Evolutionary conservation across 2,329 filamentous ascomycete species (phyloP).

Genomic region (Metarhizium sp.): DNA sequence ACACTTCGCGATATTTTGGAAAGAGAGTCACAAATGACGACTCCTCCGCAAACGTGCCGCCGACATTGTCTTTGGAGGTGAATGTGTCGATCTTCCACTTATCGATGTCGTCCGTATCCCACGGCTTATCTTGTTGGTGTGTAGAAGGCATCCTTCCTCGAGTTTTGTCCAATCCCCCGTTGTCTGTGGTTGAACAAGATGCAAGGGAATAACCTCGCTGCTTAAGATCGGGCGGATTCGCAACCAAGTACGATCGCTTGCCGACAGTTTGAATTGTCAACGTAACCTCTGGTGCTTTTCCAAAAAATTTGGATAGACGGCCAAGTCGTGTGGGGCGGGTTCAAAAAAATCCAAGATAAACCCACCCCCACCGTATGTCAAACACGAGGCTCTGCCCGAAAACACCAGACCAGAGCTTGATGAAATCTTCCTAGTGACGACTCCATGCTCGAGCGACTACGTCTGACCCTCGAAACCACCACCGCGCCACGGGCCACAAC

Average conservation of each 20-base stretch:
- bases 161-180: not conserved
- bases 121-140: constrained; percentile 82
- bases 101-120: constrained; percentile 95
- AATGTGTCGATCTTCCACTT: constrained; percentile 93
- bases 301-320: constrained; percentile 1
- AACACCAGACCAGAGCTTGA: not conserved
- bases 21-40: constrained; percentile 83
- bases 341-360: constrained; percentile 1
- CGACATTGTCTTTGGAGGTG: constrained; percentile 73
- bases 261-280: not conserved
- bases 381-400: not conserved
- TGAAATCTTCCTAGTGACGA: constrained; percentile 8
- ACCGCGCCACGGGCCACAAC: constrained; percentile 8
- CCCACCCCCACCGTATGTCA: not conserved
- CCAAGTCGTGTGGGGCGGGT: constrained; percentile 1
- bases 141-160: constrained; percentile 64
- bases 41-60: constrained; percentile 84
- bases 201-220: not conserved
- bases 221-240: not conserved
- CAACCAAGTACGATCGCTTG: not conserved
- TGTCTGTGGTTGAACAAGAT: not conserved
- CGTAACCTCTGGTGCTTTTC: not conserved
- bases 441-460: not conserved
- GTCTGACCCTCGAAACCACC: constrained; percentile 4
- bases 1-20: constrained; percentile 93